Base-by-base conservation (phyloP, 2,329 filamentous ascomycete genomes). In the Talaromyces sp. region DNA sequence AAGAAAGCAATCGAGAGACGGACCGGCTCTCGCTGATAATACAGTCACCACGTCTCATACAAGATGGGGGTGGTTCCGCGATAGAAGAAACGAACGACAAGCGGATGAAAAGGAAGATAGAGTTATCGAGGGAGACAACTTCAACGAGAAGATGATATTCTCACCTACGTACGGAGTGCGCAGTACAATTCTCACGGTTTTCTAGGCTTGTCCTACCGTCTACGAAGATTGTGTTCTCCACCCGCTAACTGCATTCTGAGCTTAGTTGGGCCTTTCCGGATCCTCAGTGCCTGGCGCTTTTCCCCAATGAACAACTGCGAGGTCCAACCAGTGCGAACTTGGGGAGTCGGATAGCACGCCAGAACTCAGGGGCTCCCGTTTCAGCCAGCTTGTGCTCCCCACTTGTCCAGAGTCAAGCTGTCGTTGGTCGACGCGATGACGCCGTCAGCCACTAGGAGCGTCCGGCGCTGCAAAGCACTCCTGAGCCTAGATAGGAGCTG, bases 11-110 rank as follows among this genome's bases (percentile, higher is more conserved):
- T 75, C 70, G 65, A 67, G 69, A 73, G 73, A 64, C 61, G 65
- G 60, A 36, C 61, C 65, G 61, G 65, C 74, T 75, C 73, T 77
- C 74, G 75, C 74, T 72, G 72, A 70, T 27, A 53, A 61, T 75
- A 75, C 74, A 71, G 70, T 74, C 72, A 67, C 70, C 66, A 74
- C 75, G 75, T 56, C 64, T 63, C 53, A 74, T 64, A 66, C 65
- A 62, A 65, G 68, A 70, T 63, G 68, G 65, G 67, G 63, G 65
- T 63, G 64, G 67, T 63, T 63, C 65, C 62, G 68, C 67, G 68
- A 67, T 65, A 68, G 72, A 70, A 69, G 70, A 69, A 67, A 72
- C 65, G 71, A 69, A 68, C 54, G 66, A 68, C 53, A 64, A 63
- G 68, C 63, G 58, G 61, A 63, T 59, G 58, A 36, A 29, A 15